Evolutionary conservation across 1,284 basidiomycete species (phyloP).

Genomic region (Inonotus hispidus): DNA sequence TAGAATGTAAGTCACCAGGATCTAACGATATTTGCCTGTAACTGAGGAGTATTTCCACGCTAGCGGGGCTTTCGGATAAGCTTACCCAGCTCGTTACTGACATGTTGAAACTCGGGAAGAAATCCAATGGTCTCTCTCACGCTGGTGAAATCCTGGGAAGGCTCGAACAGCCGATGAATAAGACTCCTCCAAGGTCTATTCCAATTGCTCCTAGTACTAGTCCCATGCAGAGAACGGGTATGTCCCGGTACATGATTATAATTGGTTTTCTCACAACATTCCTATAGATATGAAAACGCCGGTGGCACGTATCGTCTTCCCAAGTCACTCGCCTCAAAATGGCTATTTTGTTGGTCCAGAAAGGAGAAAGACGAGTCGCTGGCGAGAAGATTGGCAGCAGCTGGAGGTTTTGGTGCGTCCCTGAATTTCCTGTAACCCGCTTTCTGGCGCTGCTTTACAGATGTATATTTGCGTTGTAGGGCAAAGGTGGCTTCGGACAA

Average conservation of each 20-base stretch:
- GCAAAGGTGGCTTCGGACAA: conserved; percentile 89
- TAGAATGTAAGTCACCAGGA: conserved; percentile 21
- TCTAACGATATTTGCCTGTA: not conserved
- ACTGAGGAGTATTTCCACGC: not conserved
- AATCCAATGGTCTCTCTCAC: not conserved
- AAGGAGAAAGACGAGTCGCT: conserved; percentile 58
- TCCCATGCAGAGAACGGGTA: conserved; percentile 6
- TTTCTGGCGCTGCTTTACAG: too few species aligned
- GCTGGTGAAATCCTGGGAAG: conserved; percentile 3
- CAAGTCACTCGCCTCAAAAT: conserved; percentile 51
- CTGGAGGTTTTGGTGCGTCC: conserved; percentile 62
- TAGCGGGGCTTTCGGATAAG: conserved; percentile 26
- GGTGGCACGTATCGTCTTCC: conserved; percentile 29
- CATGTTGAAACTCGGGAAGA: conserved; percentile 57
- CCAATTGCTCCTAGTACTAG: conserved; percentile 7
- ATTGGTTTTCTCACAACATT: not conserved
- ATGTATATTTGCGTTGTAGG: conserved; percentile 42
- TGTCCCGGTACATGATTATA: not conserved
- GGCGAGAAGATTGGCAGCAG: conserved; percentile 85
- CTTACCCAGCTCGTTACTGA: conserved; percentile 40
- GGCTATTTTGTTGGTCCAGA: conserved; percentile 48
- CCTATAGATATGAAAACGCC: conserved; percentile 42
- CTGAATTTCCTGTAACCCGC: too few species aligned
- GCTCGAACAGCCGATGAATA: not conserved
- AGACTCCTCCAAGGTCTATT: not conserved